Base-by-base conservation (phyloP, 2,329 filamentous ascomycete genomes). In the Colletotrichum zoysiae region DNA sequence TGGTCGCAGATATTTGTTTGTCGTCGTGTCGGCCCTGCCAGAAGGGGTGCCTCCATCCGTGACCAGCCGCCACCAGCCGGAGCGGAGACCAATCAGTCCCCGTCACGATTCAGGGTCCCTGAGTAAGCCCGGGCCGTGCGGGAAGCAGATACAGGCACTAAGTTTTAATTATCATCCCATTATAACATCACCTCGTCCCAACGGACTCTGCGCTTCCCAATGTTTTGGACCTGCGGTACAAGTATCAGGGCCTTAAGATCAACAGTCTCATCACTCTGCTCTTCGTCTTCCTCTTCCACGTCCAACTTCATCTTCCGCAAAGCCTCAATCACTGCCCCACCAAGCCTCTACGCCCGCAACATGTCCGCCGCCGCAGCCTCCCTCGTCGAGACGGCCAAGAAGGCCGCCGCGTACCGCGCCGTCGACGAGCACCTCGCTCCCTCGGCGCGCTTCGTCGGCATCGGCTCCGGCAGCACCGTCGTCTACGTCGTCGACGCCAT, bases 401-500 rank as follows among this genome's bases (percentile, higher is more conserved):
- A 90, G 77, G 87, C 89, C 53, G 93, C 93, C 64, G 93, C 93
- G 74, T 90, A 87, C 81, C 90, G 89, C 76, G 93, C 93, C 60
- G 93, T 95, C 56, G 85, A 87, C 66, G 91, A 94, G 73, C 90
- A 95, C 82, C 92, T 95, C 78, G 85, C 86, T 67, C 86, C 87
- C 53, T 82, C 84, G 51, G 88, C 89, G 84, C 87, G 84, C 67
- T 91, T 89, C 78, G 86, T 95, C 75, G 93, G 93, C 76, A 95
- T 96, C 81, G 93, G 93, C 74, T 94, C 92, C 70, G 93, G 93
- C 71, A 93, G 91, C 77, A 94, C 92, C 26, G 94, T 96, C 74
- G 90, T 95, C 77, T 95, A 95, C 81, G 93, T 95, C 60, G 93
- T 96, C 71, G 92, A 95, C 76, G 93, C 93, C 67, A 95, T 97